Percentiles rank a stretch among this genome's conserved stretches.
Conservation (phyloP, 179 eudicot genomes). For the Gypsophila paniculata region DNA sequence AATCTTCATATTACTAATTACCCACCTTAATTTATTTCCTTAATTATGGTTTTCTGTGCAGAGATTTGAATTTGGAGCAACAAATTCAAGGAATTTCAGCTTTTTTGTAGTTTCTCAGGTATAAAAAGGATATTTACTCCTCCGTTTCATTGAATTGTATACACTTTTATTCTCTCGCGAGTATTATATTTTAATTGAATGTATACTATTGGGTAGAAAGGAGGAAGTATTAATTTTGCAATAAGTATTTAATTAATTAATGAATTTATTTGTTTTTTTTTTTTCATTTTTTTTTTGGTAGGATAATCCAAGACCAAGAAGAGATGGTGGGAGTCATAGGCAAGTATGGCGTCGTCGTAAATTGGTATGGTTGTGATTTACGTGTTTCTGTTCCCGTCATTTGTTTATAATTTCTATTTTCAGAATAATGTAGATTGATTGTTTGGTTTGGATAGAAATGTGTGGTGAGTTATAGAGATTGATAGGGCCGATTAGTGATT, state of each 20-base stretch:
- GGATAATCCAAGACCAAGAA: constrained; percentile 30
- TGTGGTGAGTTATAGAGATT: too few relatives aligned
- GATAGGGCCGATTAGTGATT: too few relatives aligned
- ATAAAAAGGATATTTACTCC: too few relatives aligned
- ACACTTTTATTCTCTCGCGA: too few relatives aligned
- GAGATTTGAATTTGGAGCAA: constrained; percentile 33
- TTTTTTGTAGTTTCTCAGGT: constrained; percentile 40
- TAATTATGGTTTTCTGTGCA: constrained; percentile 20
- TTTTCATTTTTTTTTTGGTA: neutral
- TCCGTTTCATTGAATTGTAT: too few relatives aligned
- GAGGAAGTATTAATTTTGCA: neutral
- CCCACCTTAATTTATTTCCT: neutral
- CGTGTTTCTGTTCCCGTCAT: neutral
- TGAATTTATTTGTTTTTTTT: neutral
- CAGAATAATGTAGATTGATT: too few relatives aligned
- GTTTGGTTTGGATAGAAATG: too few relatives aligned
- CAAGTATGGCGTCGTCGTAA: constrained; percentile 82
- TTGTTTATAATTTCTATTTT: neutral
- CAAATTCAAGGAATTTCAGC: constrained; percentile 21
- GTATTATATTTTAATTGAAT: too few relatives aligned
- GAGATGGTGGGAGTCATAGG: constrained; percentile 37
- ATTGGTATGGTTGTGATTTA: constrained; percentile 45
- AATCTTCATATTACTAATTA: neutral
- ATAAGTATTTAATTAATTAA: neutral
- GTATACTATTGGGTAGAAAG: too few relatives aligned